These are phyloP conservation scores for Lobosporangium transversale DNA, from an alignment of 192 early-diverging fungal species.

Conservation along the genomic window DNA sequence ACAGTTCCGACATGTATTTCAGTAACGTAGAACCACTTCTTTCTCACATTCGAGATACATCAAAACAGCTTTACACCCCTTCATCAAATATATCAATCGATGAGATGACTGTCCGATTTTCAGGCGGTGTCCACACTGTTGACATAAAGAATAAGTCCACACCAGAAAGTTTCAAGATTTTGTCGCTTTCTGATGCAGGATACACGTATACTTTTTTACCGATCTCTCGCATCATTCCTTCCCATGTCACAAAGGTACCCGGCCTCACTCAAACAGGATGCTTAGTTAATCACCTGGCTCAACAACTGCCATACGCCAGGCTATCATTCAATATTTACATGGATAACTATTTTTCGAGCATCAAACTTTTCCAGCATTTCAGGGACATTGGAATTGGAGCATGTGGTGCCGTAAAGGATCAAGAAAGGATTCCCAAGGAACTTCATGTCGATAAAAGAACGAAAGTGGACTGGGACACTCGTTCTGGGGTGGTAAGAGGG, in stretches of 20 bases:
- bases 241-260: slow-evolving; percentile 5
- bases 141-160: slow-evolving; percentile 50
- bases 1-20: background rate
- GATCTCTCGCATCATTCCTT: slow-evolving; percentile 8
- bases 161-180: slow-evolving; percentile 39
- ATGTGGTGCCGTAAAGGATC: slow-evolving; percentile 26
- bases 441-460: slow-evolving; percentile 24
- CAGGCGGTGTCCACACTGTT: slow-evolving; percentile 24
- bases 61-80: slow-evolving; percentile 24
- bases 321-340: slow-evolving; percentile 27
- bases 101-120: slow-evolving; percentile 40
- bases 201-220: slow-evolving; percentile 37
- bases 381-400: slow-evolving; percentile 15
- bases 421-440: slow-evolving; percentile 19
- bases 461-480: slow-evolving; percentile 23
- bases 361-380: slow-evolving; percentile 34
- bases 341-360: slow-evolving; percentile 41
- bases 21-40: slow-evolving; percentile 29
- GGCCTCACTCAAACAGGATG: slow-evolving; percentile 19
- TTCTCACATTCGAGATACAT: background rate
- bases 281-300: slow-evolving; percentile 28
- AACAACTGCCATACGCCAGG: slow-evolving; percentile 17
- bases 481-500: slow-evolving; percentile 27
- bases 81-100: slow-evolving; percentile 27
- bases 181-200: slow-evolving; percentile 46